Percentiles rank a stretch among this genome's conserved stretches.
phyloP scores from a whole-genome alignment of 1,284 basidiomycete species.

The Apiotrichum veenhuisii region DNA sequence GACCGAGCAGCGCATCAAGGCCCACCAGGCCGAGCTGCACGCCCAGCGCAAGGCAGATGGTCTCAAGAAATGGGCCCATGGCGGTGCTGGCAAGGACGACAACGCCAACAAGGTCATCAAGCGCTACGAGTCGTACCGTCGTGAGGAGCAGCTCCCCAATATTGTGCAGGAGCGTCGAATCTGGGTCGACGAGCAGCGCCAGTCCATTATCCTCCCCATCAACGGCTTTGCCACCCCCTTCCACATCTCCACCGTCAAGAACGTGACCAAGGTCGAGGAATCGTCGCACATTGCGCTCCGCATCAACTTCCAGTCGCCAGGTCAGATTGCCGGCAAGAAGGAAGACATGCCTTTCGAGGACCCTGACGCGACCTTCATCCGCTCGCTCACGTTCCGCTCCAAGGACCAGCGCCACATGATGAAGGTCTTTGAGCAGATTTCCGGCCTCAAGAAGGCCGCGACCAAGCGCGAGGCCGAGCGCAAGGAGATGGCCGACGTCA shows the following conservation, averaged over 20 bases:
- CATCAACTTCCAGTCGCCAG: constrained; percentile 98
- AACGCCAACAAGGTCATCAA: constrained; percentile 72
- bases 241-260: constrained; percentile 98
- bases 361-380: constrained; percentile 93
- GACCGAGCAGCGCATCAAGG: constrained; percentile 65
- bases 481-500: constrained; percentile 96
- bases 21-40: constrained; percentile 86
- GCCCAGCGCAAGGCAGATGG: constrained; percentile 75
- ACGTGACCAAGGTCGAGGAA: constrained; percentile 95
- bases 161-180: constrained; percentile 79
- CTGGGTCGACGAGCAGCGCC: constrained; percentile 81
- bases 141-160: constrained; percentile 80
- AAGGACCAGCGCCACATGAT: constrained; percentile 85
- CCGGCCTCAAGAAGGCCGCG: constrained; percentile 91
- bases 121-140: constrained; percentile 94
- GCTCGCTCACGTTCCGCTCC: constrained; percentile 91
- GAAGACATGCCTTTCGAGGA: constrained; percentile 99
- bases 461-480: constrained; percentile 96
- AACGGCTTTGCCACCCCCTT: constrained; percentile 95
- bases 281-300: constrained; percentile 91
- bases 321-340: constrained; percentile 96
- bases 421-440: constrained; percentile 84
- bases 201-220: constrained; percentile 86
- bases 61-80: constrained; percentile 69
- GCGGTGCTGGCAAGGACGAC: constrained; percentile 62